Base-by-base conservation (phyloP, 208 protist genomes). In the Trypanosoma scelopori region DNA sequence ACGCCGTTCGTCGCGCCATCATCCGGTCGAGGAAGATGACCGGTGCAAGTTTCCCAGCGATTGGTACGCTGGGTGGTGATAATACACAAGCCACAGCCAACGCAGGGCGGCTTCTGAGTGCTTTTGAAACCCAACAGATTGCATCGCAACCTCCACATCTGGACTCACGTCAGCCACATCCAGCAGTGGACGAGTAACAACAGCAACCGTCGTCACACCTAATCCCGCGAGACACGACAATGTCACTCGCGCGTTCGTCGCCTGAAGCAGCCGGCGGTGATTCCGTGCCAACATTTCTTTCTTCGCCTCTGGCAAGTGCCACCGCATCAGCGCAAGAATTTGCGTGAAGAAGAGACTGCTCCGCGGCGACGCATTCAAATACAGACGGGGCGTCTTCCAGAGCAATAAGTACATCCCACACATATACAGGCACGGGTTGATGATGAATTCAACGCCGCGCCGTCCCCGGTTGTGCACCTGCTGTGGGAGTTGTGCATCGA, bases 31-130 rank as follows among this genome's bases (percentile, higher is more conserved):
- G 32, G 32, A 9, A 6, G 35, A 35, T 35, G 53, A 18, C 2
- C 32, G 20, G 30, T 18, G 37, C 20, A 27, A 55, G 3, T 56
- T 51, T 20, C 58, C 45, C n/a, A 57, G 16, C 1, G 43, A 28
- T n/a, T 30, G n/a, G 59, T 94, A 94, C 16, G 74, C 78, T 12
- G 89, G 89, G 66, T 94, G 89, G 68, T 92, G 82, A 64, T 92
- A 89, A 65, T 94, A 94, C 25, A 94, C 84, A 57, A 75, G 76
- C 85, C 85, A 90, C 58, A 91, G 73, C 89, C 89, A 94, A 48
- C 80, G 82, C 62, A 94, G 65, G 22, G 71, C 64, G 1, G 64
- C 28, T 60, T 84, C 75, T 20, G 81, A 69, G 67, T 92, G 82
- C 30, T 83, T 68, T 60, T 94, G 89, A 63, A 84, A 91, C 9